phyloP scores from a whole-genome alignment of 306 rosid species.

The Inga oerstediana region DNA sequence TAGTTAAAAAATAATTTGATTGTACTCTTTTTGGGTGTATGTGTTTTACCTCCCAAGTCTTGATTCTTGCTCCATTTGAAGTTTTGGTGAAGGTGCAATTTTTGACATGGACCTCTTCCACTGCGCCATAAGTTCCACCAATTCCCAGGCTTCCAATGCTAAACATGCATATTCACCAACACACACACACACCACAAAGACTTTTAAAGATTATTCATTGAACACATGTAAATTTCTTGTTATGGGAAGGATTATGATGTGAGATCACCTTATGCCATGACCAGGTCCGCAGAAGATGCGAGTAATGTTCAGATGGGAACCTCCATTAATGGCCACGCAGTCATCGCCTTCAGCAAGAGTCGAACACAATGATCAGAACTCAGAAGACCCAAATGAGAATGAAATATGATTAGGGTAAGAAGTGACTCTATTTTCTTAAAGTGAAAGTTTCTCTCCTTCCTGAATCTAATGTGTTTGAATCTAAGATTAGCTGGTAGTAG shows the following conservation, averaged over 20 bases:
- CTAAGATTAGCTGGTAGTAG: background rate
- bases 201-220: background rate
- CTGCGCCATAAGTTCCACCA: slow-evolving; percentile 24
- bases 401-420: background rate
- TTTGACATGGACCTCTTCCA: slow-evolving; percentile 51
- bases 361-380: background rate
- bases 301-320: slow-evolving; percentile 43
- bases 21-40: background rate
- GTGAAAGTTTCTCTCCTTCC: background rate
- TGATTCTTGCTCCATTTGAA: slow-evolving; percentile 63
- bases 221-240: background rate
- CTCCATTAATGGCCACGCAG: slow-evolving; percentile 49
- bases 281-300: slow-evolving; percentile 62
- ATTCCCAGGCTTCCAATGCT: slow-evolving; percentile 66
- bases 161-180: background rate
- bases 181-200: background rate
- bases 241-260: background rate
- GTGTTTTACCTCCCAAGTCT: slow-evolving; percentile 52
- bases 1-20: background rate
- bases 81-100: slow-evolving; percentile 45
- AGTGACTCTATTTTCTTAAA: background rate
- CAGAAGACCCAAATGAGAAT: background rate
- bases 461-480: background rate
- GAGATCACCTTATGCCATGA: slow-evolving; percentile 54
- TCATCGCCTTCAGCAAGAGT: slow-evolving; percentile 50